Evolutionary conservation across 352 stramenopile genomes (phyloP), one percentile per base, ranked within the genome.

Genomic region (Phytopythium ostracodes): DNA sequence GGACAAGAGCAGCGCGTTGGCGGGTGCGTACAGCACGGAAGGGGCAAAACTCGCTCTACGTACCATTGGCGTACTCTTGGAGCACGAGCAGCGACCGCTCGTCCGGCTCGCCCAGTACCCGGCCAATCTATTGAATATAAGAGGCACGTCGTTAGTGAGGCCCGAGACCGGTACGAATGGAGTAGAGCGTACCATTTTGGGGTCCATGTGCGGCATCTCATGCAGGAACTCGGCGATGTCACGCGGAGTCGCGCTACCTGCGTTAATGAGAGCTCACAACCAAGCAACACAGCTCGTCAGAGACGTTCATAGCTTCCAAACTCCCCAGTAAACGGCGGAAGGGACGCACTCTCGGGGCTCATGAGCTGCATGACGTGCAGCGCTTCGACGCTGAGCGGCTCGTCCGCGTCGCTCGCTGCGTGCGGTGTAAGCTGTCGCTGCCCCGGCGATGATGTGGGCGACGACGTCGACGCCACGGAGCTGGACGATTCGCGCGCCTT

Each of bases 191-290:
- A 87, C 83, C 81, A 88, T 84, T 66, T 85, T 84, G 0, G 76
- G 76, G 64, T 92, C 79, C 12, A 79, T 68, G 63, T 90, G 81
- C 27, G 79, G 79, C 61, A 85, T 75, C 55, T 87, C 70, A 49
- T 88, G 81, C 44, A 92, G 52, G 52, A 84, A 88, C 33, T 84
- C 67, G 1, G 83, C 83, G 33, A 92, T 76, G 18, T 88, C 75
- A 25, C 76, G 79, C 2, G 83, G 80, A 7, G 73, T 66, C 31
- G 75, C 78, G 24, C 70, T 64, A 33, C 66, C 76, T 86, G 29
- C 11, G 24, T 17, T 47, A 2, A 24, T 7, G 8, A 33, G 17
- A 27, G 18, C 15, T 1, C 22, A 56, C 8, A 36, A 61, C 5
- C 2, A 12, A 22, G 20, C 8, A 49, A 44, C 11, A 44, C 9